Percentiles rank a stretch among this genome's conserved stretches.
phyloP scores from a whole-genome alignment of 306 rosid genomes.

The Inga leiocalycina region DNA sequence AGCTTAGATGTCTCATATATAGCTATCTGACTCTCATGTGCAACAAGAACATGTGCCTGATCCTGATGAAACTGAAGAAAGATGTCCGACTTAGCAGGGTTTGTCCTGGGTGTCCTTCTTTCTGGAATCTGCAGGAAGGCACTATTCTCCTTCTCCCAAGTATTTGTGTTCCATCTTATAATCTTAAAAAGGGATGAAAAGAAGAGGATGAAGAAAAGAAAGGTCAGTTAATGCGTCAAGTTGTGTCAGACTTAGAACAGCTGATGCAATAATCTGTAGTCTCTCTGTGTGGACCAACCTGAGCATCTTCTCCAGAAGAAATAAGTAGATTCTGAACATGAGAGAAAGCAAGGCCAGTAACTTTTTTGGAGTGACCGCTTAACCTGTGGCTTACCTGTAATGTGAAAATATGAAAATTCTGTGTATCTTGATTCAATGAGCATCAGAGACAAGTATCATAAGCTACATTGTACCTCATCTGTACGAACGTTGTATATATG shows the following conservation, averaged over 20 bases:
- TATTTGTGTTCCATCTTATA: constrained; percentile 89
- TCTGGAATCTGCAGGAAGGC: constrained; percentile 85
- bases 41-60: constrained; percentile 83
- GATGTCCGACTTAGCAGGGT: constrained; percentile 52
- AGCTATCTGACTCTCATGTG: constrained; percentile 94
- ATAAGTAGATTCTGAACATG: constrained; percentile 35
- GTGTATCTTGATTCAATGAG: neutral
- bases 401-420: neutral
- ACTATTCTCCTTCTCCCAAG: constrained; percentile 91
- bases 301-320: constrained; percentile 64
- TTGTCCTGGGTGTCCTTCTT: constrained; percentile 79
- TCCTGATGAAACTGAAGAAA: constrained; percentile 97
- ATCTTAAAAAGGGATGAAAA: constrained; percentile 36
- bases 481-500: constrained; percentile 69
- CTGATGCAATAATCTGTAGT: neutral
- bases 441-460: neutral
- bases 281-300: constrained; percentile 48
- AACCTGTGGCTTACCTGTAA: constrained; percentile 42
- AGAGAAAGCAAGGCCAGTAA: constrained; percentile 46
- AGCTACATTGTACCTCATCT: constrained; percentile 51
- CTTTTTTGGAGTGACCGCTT: constrained; percentile 51
- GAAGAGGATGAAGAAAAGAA: neutral
- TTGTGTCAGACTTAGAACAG: neutral
- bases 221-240: neutral
- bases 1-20: constrained; percentile 86